Conservation (phyloP, 1,284 basidiomycete genomes). For the Moesziomyces sp. region DNA sequence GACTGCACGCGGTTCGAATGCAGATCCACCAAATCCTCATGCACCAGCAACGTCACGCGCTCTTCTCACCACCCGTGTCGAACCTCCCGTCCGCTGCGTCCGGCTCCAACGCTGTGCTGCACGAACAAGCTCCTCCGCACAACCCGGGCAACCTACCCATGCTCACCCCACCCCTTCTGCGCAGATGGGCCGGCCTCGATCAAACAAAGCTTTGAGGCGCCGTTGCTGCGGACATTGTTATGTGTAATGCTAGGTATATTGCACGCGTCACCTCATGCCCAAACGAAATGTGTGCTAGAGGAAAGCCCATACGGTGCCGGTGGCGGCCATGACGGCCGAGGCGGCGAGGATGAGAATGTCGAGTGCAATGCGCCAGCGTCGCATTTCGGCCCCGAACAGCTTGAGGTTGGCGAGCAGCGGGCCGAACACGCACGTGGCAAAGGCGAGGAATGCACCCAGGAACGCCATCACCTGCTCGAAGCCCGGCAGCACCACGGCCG, state of each 20-base stretch:
- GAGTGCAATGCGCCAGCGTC: conserved; percentile 20
- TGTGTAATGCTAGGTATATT: background rate
- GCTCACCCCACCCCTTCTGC: conserved; percentile 33
- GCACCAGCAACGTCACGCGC: conserved; percentile 40
- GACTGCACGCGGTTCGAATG: conserved; percentile 49
- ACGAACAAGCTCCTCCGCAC: background rate
- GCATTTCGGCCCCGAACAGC: conserved; percentile 50
- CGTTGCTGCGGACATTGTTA: background rate
- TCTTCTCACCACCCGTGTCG: conserved; percentile 12
- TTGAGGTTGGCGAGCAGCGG: conserved; percentile 57
- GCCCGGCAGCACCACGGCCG: conserved; percentile 75
- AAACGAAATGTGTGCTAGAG: conserved; percentile 3
- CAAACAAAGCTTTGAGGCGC: conserved; percentile 32
- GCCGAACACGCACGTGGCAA: conserved; percentile 71
- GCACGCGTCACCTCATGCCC: background rate
- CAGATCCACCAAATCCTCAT: conserved; percentile 52
- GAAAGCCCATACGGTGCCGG: conserved; percentile 61
- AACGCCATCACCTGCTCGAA: conserved; percentile 92
- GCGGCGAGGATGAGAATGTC: conserved; percentile 52
- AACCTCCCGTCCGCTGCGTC: background rate
- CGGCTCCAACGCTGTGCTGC: background rate
- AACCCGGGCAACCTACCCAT: conserved; percentile 11
- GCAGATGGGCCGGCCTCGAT: conserved; percentile 42
- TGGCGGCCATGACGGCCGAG: conserved; percentile 50
- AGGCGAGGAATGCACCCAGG: conserved; percentile 84